Evolutionary conservation across 169 alveolate species (phyloP), one percentile per base, ranked within the genome.

Genomic region (Cryptosporidium sp.): DNA sequence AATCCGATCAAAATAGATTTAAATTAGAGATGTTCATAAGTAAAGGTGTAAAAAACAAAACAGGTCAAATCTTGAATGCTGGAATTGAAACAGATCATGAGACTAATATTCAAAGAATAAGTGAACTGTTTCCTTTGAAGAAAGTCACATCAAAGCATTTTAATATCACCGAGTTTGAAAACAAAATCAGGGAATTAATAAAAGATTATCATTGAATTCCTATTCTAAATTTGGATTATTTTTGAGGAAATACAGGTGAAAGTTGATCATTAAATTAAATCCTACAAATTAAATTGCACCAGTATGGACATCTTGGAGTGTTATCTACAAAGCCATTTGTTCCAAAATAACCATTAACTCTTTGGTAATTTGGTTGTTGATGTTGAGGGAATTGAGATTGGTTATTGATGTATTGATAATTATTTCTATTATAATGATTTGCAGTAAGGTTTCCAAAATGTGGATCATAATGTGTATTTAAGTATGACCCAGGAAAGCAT

Each of bases 21-120:
- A 91, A 96, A 61, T 73, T 95, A 21, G 97, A 95, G 75, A 93
- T 95, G 23, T 84, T 94, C 74, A 94, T 95, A 41, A 95, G 97
- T 50, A 93, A 95, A 21, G 97, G 97, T 2, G 96, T 96, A 10
- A 93, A 92, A 48, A 96, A 92, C 69, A 95, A 95, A 1, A 91
- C 94, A 39, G 35, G 35, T 26, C n/a, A 33, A 12, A 18, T 9
- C 58, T 12, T 12, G 9, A 29, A 5, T 31, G 6, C 31, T 23
- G 69, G 85, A 7, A 26, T 33, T 48, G 55, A 48, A 14, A 21
- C 8, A 45, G 37, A 45, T 12, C 6, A 51, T 52, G 50, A 10
- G 4, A 12, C 9, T 43, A 10, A 7, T 10, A 48, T n/a, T 29
- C 70, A 39, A 43, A 39, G 16, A 70, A 14, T 45, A 23, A 59